These are phyloP conservation scores for Fragaria ananassa DNA, from an alignment of 306 rosid genomes.

Conservation along the genomic window DNA sequence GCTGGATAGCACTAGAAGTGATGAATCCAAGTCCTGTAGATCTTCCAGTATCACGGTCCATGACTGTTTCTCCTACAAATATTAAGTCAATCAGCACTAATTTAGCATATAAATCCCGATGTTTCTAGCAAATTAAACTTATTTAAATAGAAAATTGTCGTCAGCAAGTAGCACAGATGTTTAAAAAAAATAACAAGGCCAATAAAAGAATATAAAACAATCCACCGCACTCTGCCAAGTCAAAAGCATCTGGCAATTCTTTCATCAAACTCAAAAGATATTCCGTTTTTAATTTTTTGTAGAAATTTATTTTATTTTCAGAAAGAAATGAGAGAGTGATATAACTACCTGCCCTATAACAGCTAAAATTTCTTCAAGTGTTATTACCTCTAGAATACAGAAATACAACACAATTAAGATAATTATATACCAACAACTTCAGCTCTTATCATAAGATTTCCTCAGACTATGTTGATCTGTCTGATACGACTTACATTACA, in stretches of 20 bases:
- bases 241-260: neutral
- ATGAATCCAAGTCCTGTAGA: constrained; percentile 89
- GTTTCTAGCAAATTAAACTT: neutral
- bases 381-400: neutral
- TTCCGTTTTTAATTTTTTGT: neutral
- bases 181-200: neutral
- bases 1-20: constrained; percentile 81
- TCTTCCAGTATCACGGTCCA: constrained; percentile 79
- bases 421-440: constrained; percentile 65
- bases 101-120: neutral
- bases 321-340: neutral
- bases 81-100: constrained; percentile 6
- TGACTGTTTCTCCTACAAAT: constrained; percentile 57
- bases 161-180: neutral
- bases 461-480: constrained; percentile 66
- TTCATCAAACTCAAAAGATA: neutral
- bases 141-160: neutral
- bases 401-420: neutral
- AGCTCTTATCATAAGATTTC: constrained; percentile 66
- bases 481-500: constrained; percentile 36
- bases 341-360: neutral
- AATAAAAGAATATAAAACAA: neutral
- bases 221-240: neutral
- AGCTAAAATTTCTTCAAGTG: neutral
- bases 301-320: neutral